Percentiles rank a stretch among this genome's conserved stretches.
Conservation (phyloP, 2,329 filamentous ascomycete genomes). For the Fusarium burgessii region DNA sequence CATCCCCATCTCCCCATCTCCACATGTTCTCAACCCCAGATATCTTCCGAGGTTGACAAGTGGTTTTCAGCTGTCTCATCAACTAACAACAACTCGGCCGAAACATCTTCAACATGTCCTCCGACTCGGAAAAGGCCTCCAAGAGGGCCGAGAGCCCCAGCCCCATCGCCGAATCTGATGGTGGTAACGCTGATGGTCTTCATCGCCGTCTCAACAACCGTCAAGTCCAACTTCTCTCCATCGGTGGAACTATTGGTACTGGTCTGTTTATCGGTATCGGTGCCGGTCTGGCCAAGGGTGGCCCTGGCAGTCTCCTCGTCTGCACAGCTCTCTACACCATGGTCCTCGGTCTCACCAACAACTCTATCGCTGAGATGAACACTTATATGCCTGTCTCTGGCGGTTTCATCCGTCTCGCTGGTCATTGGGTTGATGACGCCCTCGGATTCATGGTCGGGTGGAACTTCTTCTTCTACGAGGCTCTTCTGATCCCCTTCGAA, state of each 20-base stretch:
- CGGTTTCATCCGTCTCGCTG: slow-evolving; percentile 38
- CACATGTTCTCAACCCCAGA: slow-evolving; percentile 28
- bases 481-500: slow-evolving; percentile 50
- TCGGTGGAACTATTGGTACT: slow-evolving; percentile 35
- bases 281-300: slow-evolving; percentile 37
- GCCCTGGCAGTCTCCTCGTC: slow-evolving; percentile 33
- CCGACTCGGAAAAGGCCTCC: slow-evolving; percentile 29
- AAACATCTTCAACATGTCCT: slow-evolving; percentile 29
- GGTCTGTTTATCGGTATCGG: slow-evolving; percentile 39
- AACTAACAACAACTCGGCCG: slow-evolving; percentile 18
- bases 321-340: slow-evolving; percentile 37
- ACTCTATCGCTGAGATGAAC: slow-evolving; percentile 41
- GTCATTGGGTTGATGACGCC: slow-evolving; percentile 39
- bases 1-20: neutral
- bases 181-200: slow-evolving; percentile 27
- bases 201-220: slow-evolving; percentile 41
- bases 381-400: slow-evolving; percentile 41
- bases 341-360: slow-evolving; percentile 40
- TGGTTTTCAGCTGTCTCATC: neutral
- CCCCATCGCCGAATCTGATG: slow-evolving; percentile 5
- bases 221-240: slow-evolving; percentile 38
- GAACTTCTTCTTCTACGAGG: slow-evolving; percentile 52
- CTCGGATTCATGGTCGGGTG: slow-evolving; percentile 46
- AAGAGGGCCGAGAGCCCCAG: slow-evolving; percentile 27
- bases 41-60: slow-evolving; percentile 14